Evolutionary conservation across 768 basidiomycete genomes (phyloP).

Genomic region (Hydnomerulius pinastri): DNA sequence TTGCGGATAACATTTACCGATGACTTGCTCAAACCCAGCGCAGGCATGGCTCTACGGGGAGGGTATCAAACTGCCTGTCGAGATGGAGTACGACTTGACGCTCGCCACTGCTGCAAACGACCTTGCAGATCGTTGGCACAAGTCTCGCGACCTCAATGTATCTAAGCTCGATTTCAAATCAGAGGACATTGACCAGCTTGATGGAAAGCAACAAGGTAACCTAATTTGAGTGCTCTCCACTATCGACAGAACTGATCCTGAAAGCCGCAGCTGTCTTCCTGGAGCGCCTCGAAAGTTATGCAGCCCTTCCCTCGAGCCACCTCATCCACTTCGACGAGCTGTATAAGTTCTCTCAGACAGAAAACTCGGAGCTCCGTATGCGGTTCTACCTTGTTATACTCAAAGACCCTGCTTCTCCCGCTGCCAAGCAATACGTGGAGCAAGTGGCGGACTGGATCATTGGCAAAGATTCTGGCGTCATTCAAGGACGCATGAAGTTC

Average conservation of each 20-base stretch:
- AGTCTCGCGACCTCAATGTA: slow-evolving; percentile 40
- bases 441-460: slow-evolving; percentile 48
- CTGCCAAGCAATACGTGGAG: slow-evolving; percentile 34
- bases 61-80: slow-evolving; percentile 48
- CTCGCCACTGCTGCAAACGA: slow-evolving; percentile 53
- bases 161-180: slow-evolving; percentile 41
- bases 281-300: slow-evolving; percentile 46
- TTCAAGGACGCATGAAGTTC: slow-evolving; percentile 59
- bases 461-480: slow-evolving; percentile 40
- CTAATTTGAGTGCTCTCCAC: neutral
- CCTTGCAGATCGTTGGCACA: slow-evolving; percentile 55
- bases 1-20: neutral
- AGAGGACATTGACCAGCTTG: slow-evolving; percentile 48
- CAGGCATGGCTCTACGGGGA: slow-evolving; percentile 62
- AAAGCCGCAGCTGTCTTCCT: slow-evolving; percentile 52
- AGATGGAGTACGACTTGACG: slow-evolving; percentile 54
- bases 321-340: slow-evolving; percentile 43
- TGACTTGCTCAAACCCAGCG: neutral
- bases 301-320: slow-evolving; percentile 44
- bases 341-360: slow-evolving; percentile 43
- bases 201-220: slow-evolving; percentile 52
- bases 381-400: slow-evolving; percentile 55
- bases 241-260: neutral
- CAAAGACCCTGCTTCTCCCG: slow-evolving; percentile 33
- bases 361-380: slow-evolving; percentile 54